Percentiles rank a stretch among this genome's conserved stretches.
phyloP scores from a whole-genome alignment of 768 basidiomycete species.

The Ramaria sp. region DNA sequence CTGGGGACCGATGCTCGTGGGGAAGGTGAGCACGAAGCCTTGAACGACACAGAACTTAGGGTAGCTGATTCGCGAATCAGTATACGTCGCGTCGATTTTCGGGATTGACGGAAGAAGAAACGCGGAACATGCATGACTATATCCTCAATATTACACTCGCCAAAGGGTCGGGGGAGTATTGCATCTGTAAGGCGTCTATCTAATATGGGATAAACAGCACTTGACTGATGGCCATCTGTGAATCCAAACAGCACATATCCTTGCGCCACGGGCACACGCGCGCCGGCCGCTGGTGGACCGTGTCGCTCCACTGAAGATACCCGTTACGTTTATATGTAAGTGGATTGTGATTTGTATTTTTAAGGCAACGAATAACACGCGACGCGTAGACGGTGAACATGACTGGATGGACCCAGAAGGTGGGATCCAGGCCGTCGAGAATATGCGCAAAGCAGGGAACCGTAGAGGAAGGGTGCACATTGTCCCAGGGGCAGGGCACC shows the following conservation, averaged over 20 bases:
- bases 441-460: conserved; percentile 68
- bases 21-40: conserved; percentile 53
- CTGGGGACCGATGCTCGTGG: conserved; percentile 86
- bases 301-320: conserved; percentile 62
- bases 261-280: conserved; percentile 84
- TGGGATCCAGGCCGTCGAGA: conserved; percentile 62
- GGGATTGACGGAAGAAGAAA: conserved; percentile 69
- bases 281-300: conserved; percentile 82
- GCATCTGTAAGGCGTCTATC: conserved; percentile 52
- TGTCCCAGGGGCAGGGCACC: conserved; percentile 73
- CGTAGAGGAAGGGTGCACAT: conserved; percentile 64
- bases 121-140: conserved; percentile 84
- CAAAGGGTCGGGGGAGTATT: conserved; percentile 91
- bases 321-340: conserved; percentile 84
- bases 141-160: conserved; percentile 85
- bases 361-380: no score
- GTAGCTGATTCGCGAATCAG: conserved; percentile 21
- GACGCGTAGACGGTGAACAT: conserved; percentile 84
- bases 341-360: conserved; percentile 14
- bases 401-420: conserved; percentile 97
- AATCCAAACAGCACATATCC: conserved; percentile 57
- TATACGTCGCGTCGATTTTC: conserved; percentile 81
- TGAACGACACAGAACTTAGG: neutral
- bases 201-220: neutral
- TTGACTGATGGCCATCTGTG: no score